Evolutionary conservation across 805 yeast genomes (phyloP), one percentile per base, ranked within the genome.

Genomic region (Candida anglica): DNA sequence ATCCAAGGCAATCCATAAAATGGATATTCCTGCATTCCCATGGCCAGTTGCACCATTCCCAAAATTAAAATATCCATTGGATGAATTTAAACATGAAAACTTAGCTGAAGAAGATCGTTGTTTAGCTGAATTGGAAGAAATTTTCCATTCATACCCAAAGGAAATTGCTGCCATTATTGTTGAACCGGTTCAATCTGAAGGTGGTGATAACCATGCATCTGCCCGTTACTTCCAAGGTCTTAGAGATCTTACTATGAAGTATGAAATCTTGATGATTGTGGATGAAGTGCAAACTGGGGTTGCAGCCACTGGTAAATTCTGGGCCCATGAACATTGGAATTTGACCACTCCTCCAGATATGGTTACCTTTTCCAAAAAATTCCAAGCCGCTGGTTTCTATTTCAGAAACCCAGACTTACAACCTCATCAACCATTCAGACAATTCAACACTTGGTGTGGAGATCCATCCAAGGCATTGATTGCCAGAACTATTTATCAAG

Each of bases 401-500:
- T 80, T 75, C 68, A 69, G 69, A 41, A 78, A 79, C 56, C 71
- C 73, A 10, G 66, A 66, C 13, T 69, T 79, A 50, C 72, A 75
- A 41, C 84, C 85, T 31, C 70, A 69, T 43, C 67, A 67, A 46
- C 73, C 85, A 17, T 80, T 74, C 60, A 71, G 86, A 61, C 86
- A 79, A 52, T 80, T 80, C 65, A 80, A 80, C 69, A 80, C 86
- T 39, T 80, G 86, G 86, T 79, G 85, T 57, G 86, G 86, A 46
- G 86, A 80, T 54, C 83, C 86, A 41, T 73, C 84, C 11, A 76
- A 75, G 60, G 80, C 81, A 53, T 61, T 79, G 34, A 66, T 79
- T 47, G 84, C 85, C 25, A 71, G 71, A 44, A 63, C 79, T 39
- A 79, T 79, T 43, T 72, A 71, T 43, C 66, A 75, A 48, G 81